These are phyloP conservation scores for Mycosarcoma mackinlayi DNA, from an alignment of 1,284 basidiomycete genomes.

Conservation along the genomic window DNA sequence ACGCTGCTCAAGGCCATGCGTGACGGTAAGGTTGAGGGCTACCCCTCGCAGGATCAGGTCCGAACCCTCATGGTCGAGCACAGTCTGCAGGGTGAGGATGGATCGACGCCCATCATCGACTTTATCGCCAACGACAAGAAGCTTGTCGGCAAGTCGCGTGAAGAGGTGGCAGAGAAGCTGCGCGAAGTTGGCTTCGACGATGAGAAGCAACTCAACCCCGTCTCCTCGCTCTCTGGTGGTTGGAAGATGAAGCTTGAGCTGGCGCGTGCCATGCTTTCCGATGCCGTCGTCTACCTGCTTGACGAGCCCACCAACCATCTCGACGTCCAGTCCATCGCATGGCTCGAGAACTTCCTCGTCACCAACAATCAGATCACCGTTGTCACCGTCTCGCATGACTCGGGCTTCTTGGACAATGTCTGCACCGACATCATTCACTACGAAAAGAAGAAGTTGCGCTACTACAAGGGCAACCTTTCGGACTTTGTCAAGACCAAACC, in stretches of 20 bases:
- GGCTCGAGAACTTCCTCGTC: conserved; percentile 86
- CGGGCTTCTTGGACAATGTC: conserved; percentile 94
- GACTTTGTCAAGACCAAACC: conserved; percentile 91
- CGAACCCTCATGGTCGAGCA: conserved; percentile 96
- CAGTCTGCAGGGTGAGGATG: conserved; percentile 91
- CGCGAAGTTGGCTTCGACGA: conserved; percentile 81
- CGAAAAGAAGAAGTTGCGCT: conserved; percentile 93
- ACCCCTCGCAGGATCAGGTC: conserved; percentile 87
- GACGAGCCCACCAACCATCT: conserved; percentile 86
- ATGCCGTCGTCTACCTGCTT: conserved; percentile 87
- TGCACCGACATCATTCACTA: conserved; percentile 99
- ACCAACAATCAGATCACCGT: conserved; percentile 75
- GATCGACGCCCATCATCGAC: conserved; percentile 81
- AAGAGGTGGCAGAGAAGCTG: conserved; percentile 59
- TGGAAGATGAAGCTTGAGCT: conserved; percentile 98
- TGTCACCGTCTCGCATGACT: conserved; percentile 97
- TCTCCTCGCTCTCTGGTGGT: conserved; percentile 92
- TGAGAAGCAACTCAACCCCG: conserved; percentile 82
- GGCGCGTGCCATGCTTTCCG: conserved; percentile 71
- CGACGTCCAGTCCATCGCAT: conserved; percentile 85
- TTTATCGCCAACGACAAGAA: conserved; percentile 83
- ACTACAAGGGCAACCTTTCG: conserved; percentile 94
- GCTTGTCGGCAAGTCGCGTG: conserved; percentile 55
- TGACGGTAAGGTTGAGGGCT: conserved; percentile 92
- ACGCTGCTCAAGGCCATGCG: conserved; percentile 95